These are phyloP conservation scores for Aspergillus pseudoterreus DNA, from an alignment of 2,329 filamentous ascomycete genomes.

Conservation along the genomic window DNA sequence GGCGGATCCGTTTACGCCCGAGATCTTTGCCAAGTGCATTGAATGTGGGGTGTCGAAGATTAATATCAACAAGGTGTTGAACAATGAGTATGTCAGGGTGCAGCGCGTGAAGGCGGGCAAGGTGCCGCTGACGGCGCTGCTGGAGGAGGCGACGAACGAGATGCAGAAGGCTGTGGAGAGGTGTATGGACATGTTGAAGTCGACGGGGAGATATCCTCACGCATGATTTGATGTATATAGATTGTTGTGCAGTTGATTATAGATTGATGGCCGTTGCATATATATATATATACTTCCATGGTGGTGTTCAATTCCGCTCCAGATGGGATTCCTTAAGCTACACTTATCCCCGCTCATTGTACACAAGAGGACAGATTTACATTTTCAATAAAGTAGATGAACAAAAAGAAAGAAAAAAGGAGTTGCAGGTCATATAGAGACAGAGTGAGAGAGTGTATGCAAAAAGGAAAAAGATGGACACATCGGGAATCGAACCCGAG, in stretches of 20 bases:
- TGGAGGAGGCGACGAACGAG: slow-evolving; percentile 52
- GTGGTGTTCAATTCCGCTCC: too few species aligned
- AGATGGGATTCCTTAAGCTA: too few species aligned
- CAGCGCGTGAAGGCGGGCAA: slow-evolving; percentile 49
- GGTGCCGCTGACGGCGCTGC: slow-evolving; percentile 50
- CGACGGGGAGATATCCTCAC: slow-evolving; percentile 33
- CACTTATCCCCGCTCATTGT: too few species aligned
- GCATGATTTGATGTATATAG: not conserved
- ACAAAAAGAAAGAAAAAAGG: too few species aligned
- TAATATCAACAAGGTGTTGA: slow-evolving; percentile 59
- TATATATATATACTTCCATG: too few species aligned
- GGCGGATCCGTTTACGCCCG: slow-evolving; percentile 54
- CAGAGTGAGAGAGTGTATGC: not conserved
- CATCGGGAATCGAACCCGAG: slow-evolving; percentile 12
- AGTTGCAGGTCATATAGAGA: too few species aligned
- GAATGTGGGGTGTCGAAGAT: slow-evolving; percentile 53
- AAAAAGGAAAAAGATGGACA: slow-evolving; percentile 5
- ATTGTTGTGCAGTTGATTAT: too few species aligned
- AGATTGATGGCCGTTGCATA: too few species aligned
- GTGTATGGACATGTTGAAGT: slow-evolving; percentile 52
- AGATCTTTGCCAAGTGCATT: slow-evolving; percentile 54
- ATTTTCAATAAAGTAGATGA: too few species aligned
- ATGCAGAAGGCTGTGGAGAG: slow-evolving; percentile 56
- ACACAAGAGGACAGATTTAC: too few species aligned
- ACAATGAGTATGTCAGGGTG: slow-evolving; percentile 47